Conservation (phyloP, 495 filamentous ascomycete genomes). For the Penicillium taxi region DNA sequence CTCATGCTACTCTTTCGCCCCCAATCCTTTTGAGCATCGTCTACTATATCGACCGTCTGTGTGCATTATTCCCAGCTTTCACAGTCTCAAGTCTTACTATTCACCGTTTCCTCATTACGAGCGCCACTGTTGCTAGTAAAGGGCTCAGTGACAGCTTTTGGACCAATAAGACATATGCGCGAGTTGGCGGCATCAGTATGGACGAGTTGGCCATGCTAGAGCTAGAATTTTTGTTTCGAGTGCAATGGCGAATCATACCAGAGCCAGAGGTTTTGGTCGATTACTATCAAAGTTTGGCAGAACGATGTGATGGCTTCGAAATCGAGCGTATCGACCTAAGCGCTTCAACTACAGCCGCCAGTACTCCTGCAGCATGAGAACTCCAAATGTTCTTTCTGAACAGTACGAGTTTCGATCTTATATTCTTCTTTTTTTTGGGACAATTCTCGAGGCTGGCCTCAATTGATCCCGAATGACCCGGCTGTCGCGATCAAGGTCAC, state of each 20-base stretch:
- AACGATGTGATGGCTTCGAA: constrained; percentile 53
- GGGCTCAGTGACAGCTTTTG: constrained; percentile 94
- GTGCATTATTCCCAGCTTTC: constrained; percentile 83
- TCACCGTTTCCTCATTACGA: constrained; percentile 92
- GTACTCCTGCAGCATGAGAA: constrained; percentile 9
- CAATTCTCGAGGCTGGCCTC: too few relatives aligned
- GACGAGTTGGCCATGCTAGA: constrained; percentile 88
- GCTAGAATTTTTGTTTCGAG: constrained; percentile 80
- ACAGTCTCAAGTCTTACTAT: constrained; percentile 92
- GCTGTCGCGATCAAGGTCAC: too few relatives aligned
- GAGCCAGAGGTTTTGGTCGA: constrained; percentile 86
- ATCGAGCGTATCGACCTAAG: constrained; percentile 34
- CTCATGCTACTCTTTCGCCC: constrained; percentile 86
- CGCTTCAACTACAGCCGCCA: constrained; percentile 6
- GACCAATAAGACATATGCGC: constrained; percentile 93
- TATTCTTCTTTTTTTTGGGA: too few relatives aligned
- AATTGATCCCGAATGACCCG: too few relatives aligned
- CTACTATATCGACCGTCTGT: constrained; percentile 96
- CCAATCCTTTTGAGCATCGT: constrained; percentile 99
- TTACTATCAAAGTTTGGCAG: constrained; percentile 84
- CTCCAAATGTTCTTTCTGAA: constrained; percentile 22
- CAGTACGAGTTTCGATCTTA: too few relatives aligned
- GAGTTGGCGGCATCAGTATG: constrained; percentile 84
- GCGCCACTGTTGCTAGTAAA: constrained; percentile 91
- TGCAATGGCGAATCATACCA: constrained; percentile 95